A percentile compares a stretch with the other conserved stretches of the same genome.
Evolutionary conservation across 2,329 filamentous ascomycete genomes (phyloP).

Genomic region (Penicillium decumbens): DNA sequence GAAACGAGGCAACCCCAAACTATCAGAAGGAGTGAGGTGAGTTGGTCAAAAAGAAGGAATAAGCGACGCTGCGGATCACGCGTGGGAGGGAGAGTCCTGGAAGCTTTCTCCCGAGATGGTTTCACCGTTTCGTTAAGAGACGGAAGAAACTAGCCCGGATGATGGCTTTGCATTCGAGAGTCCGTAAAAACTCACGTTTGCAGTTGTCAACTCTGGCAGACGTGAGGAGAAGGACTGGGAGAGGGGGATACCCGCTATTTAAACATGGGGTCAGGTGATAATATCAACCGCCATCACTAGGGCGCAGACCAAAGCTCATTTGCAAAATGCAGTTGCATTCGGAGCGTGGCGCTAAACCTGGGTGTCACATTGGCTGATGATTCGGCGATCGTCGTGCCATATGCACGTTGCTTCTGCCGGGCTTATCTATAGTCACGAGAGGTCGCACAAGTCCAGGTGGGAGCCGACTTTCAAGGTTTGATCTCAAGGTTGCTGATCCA

Average conservation of each 20-base stretch:
- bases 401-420: conserved; percentile 5
- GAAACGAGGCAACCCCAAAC: conserved; percentile 31
- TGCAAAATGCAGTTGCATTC: neutral
- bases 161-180: conserved; percentile 49
- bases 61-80: conserved; percentile 47
- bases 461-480: neutral
- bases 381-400: conserved; percentile 12
- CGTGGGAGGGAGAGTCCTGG: conserved; percentile 47
- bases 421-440: neutral
- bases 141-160: conserved; percentile 27
- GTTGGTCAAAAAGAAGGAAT: conserved; percentile 32
- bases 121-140: conserved; percentile 31
- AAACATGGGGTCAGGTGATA: conserved; percentile 29
- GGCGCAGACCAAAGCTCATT: conserved; percentile 1
- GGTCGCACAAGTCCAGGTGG: neutral
- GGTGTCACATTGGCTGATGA: conserved; percentile 8
- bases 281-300: conserved; percentile 21
- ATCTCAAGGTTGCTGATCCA: neutral
- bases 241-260: conserved; percentile 31
- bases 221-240: conserved; percentile 46
- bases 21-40: conserved; percentile 42
- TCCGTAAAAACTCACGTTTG: conserved; percentile 28
- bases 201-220: conserved; percentile 42
- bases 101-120: conserved; percentile 45
- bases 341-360: conserved; percentile 12